Conservation (phyloP, 805 yeast species). For the Kregervanrija delftensis region DNA sequence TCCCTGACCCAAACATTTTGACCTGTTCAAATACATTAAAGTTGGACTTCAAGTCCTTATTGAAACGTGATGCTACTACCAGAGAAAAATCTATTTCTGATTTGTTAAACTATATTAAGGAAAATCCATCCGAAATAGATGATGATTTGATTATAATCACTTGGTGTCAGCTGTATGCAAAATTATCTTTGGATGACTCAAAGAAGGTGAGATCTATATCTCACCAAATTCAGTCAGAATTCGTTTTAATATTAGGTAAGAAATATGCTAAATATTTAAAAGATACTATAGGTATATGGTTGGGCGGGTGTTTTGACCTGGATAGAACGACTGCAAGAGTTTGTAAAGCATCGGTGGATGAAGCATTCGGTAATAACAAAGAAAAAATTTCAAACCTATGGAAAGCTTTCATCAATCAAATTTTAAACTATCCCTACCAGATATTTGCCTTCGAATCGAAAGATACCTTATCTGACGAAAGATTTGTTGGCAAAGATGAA, state of each 20-base stretch:
- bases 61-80: constrained; percentile 79
- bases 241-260: constrained; percentile 47
- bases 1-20: constrained; percentile 60
- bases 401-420: constrained; percentile 48
- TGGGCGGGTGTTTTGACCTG: constrained; percentile 63
- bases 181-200: constrained; percentile 66
- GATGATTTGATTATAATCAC: constrained; percentile 52
- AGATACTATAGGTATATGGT: constrained; percentile 66
- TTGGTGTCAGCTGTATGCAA: constrained; percentile 81
- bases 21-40: constrained; percentile 40
- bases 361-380: constrained; percentile 51
- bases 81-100: constrained; percentile 73
- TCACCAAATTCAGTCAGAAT: constrained; percentile 57
- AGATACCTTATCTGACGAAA: constrained; percentile 65
- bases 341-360: constrained; percentile 38
- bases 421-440: constrained; percentile 48
- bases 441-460: constrained; percentile 50
- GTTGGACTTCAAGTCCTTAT: constrained; percentile 64
- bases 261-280: constrained; percentile 57
- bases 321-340: constrained; percentile 55
- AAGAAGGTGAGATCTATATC: constrained; percentile 53
- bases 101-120: constrained; percentile 30
- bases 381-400: constrained; percentile 53
- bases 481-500: constrained; percentile 62
- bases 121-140: constrained; percentile 22